Base-by-base conservation (phyloP, 345 rosid species). In the Hirschfeldia incana region DNA sequence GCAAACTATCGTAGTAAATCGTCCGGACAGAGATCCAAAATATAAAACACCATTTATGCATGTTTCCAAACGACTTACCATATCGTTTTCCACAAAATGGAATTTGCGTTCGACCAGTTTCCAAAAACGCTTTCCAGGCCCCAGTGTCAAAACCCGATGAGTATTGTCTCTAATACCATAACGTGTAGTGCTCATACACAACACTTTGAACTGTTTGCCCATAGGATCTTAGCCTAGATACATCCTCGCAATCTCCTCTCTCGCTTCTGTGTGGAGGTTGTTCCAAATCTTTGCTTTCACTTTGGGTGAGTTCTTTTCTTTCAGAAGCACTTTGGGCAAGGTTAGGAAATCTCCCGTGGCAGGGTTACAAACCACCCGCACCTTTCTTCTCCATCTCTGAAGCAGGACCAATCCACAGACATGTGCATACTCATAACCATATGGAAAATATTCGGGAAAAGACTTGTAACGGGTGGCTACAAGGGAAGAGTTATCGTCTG, bases 1-100 rank as follows among this genome's bases (percentile, higher is more conserved):
- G 37, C 60, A 68, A 28, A 46, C 37, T 46, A 68, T 28, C 39
- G 21, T 21, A 21, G 21, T 21, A 21, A 21, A 21, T 21, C 21
- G 21, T 21, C 21, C 21, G 21, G 21, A 21, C 21, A 21, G 21
- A 21, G 21, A 21, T 21, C 21, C 21, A 21, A 46, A 46, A 46
- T 68, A 68, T 58, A 68, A 68, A 68, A 68, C 72, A 46, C 72
- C 37, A 4, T 68, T 46, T 13, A 70, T 70, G 63, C 64, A 70
- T 70, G 17, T 5, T 4, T 71, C 30, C 21, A 21, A 21, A 36
- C 8, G 1, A 4, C 1, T 2, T 3, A 13, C 37, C 10, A 6
- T 21, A 34, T 1, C 0, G 39, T 5, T 9, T 32, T 13, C 37
- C 4, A 0, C 8, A 30, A 62, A 62, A 30, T 30, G 30, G 69